These are phyloP conservation scores for Geotrichum histeridarum DNA, from an alignment of 1,139 yeast species.

Conservation along the genomic window DNA sequence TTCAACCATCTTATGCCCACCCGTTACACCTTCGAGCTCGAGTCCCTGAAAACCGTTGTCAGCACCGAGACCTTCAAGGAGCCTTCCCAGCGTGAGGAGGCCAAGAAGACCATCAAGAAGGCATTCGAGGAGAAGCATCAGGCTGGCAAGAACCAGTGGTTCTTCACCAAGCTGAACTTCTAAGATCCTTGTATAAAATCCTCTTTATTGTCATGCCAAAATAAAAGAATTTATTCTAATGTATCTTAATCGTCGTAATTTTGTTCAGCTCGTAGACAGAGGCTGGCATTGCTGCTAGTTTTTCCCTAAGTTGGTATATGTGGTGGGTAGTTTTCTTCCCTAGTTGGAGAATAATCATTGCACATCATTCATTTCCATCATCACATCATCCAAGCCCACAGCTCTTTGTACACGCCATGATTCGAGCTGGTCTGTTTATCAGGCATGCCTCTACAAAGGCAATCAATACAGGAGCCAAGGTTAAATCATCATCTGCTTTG, in stretches of 20 bases:
- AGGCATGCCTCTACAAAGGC: conserved; percentile 5
- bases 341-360: not conserved
- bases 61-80: conserved; percentile 92
- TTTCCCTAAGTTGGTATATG: no score
- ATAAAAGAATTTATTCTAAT: conserved; percentile 19
- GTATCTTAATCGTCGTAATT: conserved; percentile 11
- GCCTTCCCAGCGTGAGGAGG: conserved; percentile 98
- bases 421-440: conserved; percentile 1
- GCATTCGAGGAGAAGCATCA: conserved; percentile 99
- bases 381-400: not conserved
- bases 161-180: conserved; percentile 98
- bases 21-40: conserved; percentile 97
- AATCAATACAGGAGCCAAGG: conserved; percentile 11
- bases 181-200: conserved; percentile 41
- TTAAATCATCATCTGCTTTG: conserved; percentile 22
- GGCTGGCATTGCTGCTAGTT: no score
- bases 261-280: not conserved
- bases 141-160: conserved; percentile 99
- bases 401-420: not conserved
- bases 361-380: not conserved
- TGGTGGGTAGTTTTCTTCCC: no score
- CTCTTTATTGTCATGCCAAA: conserved; percentile 19
- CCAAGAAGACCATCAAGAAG: conserved; percentile 98
- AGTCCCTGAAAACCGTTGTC: conserved; percentile 86
- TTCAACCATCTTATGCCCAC: conserved; percentile 99